These are phyloP conservation scores for Primulina huaijiensis DNA, from an alignment of 257 asterid genomes.

Conservation along the genomic window DNA sequence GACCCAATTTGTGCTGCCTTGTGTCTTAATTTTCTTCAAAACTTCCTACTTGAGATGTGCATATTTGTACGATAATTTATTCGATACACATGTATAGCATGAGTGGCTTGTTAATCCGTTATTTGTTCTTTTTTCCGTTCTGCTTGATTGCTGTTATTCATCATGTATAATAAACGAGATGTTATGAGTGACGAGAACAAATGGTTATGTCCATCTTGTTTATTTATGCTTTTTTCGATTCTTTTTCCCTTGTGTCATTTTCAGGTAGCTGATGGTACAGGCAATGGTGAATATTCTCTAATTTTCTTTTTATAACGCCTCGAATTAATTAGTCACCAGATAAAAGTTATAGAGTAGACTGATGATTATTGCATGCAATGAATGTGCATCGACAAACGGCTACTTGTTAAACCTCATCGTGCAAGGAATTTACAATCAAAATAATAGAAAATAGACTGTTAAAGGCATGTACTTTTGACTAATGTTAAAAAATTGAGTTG, in stretches of 20 bases:
- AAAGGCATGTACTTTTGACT: not conserved
- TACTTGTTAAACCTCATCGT: not conserved
- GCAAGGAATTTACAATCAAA: not conserved
- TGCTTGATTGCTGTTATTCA: not conserved
- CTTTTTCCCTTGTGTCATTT: not conserved
- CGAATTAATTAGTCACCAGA: not conserved
- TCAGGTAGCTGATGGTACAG: not conserved
- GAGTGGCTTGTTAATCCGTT: not conserved
- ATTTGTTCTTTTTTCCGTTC: not conserved
- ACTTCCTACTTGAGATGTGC: constrained; percentile 34
- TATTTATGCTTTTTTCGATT: no score
- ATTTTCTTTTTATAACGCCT: not conserved
- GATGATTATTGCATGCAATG: not conserved
- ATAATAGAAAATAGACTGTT: not conserved
- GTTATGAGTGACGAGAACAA: not conserved
- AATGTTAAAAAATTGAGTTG: not conserved
- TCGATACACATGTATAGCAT: not conserved
- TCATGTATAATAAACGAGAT: not conserved
- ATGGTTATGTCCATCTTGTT: not conserved
- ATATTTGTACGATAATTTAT: constrained; percentile 20
- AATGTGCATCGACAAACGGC: not conserved
- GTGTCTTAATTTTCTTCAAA: constrained; percentile 24
- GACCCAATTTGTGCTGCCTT: not conserved
- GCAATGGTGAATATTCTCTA: not conserved
- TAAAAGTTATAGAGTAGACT: not conserved